Percentiles rank a stretch among this genome's conserved stretches.
phyloP scores from a whole-genome alignment of 2,329 filamentous ascomycete genomes.

The Simplicillium sp. region DNA sequence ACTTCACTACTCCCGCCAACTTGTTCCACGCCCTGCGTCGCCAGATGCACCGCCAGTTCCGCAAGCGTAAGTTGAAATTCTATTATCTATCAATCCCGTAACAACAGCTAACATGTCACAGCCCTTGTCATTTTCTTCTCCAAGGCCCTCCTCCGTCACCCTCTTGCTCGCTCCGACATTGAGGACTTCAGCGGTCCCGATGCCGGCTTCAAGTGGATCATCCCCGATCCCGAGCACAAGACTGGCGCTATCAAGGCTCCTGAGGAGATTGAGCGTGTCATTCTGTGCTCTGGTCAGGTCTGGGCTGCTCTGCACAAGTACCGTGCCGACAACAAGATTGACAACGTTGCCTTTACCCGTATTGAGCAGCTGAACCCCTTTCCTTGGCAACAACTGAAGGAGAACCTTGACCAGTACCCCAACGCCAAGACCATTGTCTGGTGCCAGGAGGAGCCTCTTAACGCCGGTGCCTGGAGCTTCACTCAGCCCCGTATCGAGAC shows the following conservation, averaged over 20 bases:
- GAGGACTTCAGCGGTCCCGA: constrained; percentile 79
- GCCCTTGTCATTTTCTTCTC: constrained; percentile 97
- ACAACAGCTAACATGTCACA: constrained; percentile 20
- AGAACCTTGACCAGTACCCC: constrained; percentile 93
- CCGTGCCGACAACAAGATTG: constrained; percentile 76
- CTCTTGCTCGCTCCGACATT: constrained; percentile 77
- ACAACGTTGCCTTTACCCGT: constrained; percentile 87
- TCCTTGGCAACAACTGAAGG: constrained; percentile 93
- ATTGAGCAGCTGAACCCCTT: constrained; percentile 98
- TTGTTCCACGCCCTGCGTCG: constrained; percentile 92
- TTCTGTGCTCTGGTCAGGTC: constrained; percentile 91
- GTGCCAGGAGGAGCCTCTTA: constrained; percentile 95
- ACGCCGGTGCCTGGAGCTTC: constrained; percentile 94
- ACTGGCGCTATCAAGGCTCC: constrained; percentile 63
- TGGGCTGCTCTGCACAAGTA: constrained; percentile 86
- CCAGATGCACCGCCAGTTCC: constrained; percentile 98
- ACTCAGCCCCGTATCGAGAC: constrained; percentile 97
- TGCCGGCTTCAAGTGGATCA: constrained; percentile 94
- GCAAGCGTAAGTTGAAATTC: constrained; percentile 70
- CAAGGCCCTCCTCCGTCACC: constrained; percentile 91
- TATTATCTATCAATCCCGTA: neutral
- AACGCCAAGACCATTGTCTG: constrained; percentile 97
- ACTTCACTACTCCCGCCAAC: constrained; percentile 94
- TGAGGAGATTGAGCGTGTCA: constrained; percentile 86
- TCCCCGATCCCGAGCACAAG: constrained; percentile 79